phyloP scores from a whole-genome alignment of 805 yeast species.

The Deakozyma indianensis region DNA sequence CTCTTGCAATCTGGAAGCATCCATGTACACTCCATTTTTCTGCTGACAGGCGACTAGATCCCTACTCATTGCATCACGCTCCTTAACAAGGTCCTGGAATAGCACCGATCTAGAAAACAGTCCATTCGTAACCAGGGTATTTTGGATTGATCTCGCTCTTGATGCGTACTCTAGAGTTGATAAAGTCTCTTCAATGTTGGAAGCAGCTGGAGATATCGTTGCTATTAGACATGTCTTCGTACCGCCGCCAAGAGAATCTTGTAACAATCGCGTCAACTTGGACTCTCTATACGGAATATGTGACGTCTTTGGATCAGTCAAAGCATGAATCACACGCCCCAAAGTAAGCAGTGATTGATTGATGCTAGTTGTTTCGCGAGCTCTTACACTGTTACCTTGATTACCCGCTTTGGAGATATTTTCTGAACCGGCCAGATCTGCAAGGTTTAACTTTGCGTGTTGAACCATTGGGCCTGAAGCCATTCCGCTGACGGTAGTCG shows the following conservation, averaged over 20 bases:
- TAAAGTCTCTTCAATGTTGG: slow-evolving; percentile 62
- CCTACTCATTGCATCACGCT: background rate
- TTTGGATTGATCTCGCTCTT: slow-evolving; percentile 50
- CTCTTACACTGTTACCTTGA: slow-evolving; percentile 54
- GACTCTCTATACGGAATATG: slow-evolving; percentile 71
- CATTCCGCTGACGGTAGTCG: slow-evolving; percentile 39
- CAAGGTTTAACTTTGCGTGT: slow-evolving; percentile 49
- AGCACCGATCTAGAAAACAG: background rate
- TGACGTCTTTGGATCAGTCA: slow-evolving; percentile 52
- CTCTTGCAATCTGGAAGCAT: background rate
- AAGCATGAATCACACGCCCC: slow-evolving; percentile 67
- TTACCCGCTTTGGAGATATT: slow-evolving; percentile 64
- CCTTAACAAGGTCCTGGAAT: background rate
- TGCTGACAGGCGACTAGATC: background rate
- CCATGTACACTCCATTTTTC: background rate
- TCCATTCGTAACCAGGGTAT: background rate
- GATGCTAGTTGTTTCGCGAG: slow-evolving; percentile 75
- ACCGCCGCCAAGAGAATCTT: slow-evolving; percentile 73
- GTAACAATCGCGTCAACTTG: slow-evolving; percentile 60
- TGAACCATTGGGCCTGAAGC: slow-evolving; percentile 20
- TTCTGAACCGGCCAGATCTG: slow-evolving; percentile 83
- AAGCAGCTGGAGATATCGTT: slow-evolving; percentile 57
- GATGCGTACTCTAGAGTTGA: slow-evolving; percentile 70
- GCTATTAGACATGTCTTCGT: slow-evolving; percentile 62
- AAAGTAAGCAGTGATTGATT: slow-evolving; percentile 64